Percentiles rank a stretch among this genome's conserved stretches.
Evolutionary conservation across 352 stramenopile genomes (phyloP).

Genomic region (Phytophthora citricola): DNA sequence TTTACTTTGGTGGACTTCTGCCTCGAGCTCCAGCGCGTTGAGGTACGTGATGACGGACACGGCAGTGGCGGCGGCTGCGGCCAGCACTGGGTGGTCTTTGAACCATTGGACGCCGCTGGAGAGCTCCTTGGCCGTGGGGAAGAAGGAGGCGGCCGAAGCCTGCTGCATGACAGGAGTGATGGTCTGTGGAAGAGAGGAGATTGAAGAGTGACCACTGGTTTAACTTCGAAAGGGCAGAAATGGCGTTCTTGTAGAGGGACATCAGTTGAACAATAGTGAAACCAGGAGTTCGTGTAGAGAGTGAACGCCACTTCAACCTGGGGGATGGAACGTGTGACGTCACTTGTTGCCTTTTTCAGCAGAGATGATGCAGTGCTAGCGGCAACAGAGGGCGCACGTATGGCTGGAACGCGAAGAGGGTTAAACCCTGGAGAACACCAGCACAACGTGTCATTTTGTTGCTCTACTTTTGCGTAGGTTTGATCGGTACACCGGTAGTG

Average conservation of each 20-base stretch:
- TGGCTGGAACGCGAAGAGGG: neutral
- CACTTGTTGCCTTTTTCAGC: conserved; percentile 4
- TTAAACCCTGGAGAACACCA: neutral
- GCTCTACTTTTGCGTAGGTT: neutral
- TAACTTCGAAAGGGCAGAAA: conserved; percentile 20
- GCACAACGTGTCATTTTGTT: neutral
- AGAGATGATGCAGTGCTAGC: neutral
- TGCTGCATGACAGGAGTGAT: conserved; percentile 41
- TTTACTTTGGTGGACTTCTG: conserved; percentile 12
- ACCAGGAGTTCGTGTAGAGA: conserved; percentile 20
- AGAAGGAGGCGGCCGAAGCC: conserved; percentile 69
- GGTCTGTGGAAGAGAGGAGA: conserved; percentile 18
- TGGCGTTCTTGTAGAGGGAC: conserved; percentile 24
- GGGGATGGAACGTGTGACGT: conserved; percentile 6
- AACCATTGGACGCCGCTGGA: conserved; percentile 87
- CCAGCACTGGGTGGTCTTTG: conserved; percentile 84
- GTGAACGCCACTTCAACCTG: conserved; percentile 29
- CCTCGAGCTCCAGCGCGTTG: conserved; percentile 53
- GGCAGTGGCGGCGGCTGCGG: conserved; percentile 75
- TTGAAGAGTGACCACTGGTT: conserved; percentile 21
- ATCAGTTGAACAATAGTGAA: conserved; percentile 20
- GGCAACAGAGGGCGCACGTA: neutral
- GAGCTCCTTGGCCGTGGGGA: conserved; percentile 86
- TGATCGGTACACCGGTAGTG: too few species aligned
- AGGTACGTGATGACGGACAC: conserved; percentile 88